Percentiles rank a stretch among this genome's conserved stretches.
phyloP scores from a whole-genome alignment of 2,329 filamentous ascomycete genomes.

The Fusarium verticillioides region DNA sequence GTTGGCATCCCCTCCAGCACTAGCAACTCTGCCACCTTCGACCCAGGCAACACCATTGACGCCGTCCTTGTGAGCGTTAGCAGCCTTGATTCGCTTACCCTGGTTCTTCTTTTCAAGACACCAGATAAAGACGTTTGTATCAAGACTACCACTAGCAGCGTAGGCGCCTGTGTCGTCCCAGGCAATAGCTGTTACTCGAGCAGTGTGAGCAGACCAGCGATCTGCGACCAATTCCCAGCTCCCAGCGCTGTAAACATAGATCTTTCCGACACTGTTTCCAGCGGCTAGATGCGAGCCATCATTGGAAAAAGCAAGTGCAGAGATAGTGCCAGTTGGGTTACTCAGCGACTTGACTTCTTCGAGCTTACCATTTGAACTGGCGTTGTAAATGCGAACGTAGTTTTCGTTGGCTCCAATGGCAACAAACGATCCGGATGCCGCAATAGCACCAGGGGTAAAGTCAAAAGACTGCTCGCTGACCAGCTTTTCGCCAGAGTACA shows the following conservation, averaged over 20 bases:
- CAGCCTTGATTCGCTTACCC: constrained; percentile 82
- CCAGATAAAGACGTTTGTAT: constrained; percentile 95
- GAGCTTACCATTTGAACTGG: constrained; percentile 66
- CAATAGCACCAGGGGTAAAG: constrained; percentile 76
- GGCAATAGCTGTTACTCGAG: constrained; percentile 66
- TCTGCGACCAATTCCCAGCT: constrained; percentile 81
- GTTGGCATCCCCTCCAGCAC: constrained; percentile 85
- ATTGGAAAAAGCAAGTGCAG: constrained; percentile 83
- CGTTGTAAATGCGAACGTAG: constrained; percentile 76
- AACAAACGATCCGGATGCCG: constrained; percentile 73
- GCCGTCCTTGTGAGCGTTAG: constrained; percentile 95
- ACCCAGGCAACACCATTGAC: constrained; percentile 90
- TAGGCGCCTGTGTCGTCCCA: constrained; percentile 85
- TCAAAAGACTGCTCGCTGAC: constrained; percentile 68
- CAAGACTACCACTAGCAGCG: constrained; percentile 84
- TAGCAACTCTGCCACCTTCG: constrained; percentile 75
- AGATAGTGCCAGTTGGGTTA: constrained; percentile 77
- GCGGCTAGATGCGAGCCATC: constrained; percentile 82
- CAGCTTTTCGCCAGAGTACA: constrained; percentile 70
- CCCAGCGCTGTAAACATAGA: constrained; percentile 76
- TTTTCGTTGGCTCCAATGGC: constrained; percentile 83
- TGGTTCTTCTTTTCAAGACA: constrained; percentile 82
- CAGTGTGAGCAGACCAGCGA: constrained; percentile 71
- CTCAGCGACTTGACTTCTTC: constrained; percentile 67
- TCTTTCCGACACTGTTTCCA: constrained; percentile 87